A percentile compares a stretch with the other conserved stretches of the same genome.
Conservation (phyloP, 768 basidiomycete species). For the Coprinopsis marcescibilis region DNA sequence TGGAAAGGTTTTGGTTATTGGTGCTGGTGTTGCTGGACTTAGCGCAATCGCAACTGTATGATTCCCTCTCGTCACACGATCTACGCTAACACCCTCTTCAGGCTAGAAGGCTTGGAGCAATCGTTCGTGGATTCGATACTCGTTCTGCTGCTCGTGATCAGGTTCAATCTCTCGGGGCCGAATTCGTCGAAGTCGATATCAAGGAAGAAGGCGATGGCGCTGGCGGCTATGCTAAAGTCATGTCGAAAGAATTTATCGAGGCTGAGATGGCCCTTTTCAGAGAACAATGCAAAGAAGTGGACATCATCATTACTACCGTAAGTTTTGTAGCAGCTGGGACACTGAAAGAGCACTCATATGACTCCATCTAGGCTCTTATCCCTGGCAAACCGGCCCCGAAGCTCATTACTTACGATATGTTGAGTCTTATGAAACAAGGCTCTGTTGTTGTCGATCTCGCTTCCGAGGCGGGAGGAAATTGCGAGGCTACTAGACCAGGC, state of each 20-base stretch:
- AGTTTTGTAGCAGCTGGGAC: conserved; percentile 13
- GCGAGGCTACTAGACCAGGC: conserved; percentile 76
- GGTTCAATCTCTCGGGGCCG: conserved; percentile 84
- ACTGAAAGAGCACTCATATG: background rate
- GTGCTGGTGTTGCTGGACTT: conserved; percentile 84
- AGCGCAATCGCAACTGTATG: conserved; percentile 79
- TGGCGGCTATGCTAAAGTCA: conserved; percentile 86
- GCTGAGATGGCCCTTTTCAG: conserved; percentile 87
- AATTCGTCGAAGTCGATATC: conserved; percentile 78
- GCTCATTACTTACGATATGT: conserved; percentile 79
- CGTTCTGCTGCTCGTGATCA: conserved; percentile 83
- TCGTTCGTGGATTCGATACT: conserved; percentile 86
- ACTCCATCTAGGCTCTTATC: conserved; percentile 56
- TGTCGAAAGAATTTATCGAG: conserved; percentile 86
- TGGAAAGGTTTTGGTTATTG: conserved; percentile 82
- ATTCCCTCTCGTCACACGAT: too few species aligned
- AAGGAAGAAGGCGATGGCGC: conserved; percentile 78
- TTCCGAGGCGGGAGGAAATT: conserved; percentile 88
- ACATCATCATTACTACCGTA: conserved; percentile 83
- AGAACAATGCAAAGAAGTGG: conserved; percentile 85
- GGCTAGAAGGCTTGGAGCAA: conserved; percentile 81
- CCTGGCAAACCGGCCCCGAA: conserved; percentile 86
- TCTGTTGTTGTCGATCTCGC: conserved; percentile 86
- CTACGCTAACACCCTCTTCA: conserved; percentile 22
- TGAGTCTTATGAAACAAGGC: conserved; percentile 88